These are phyloP conservation scores for Melampsora larici-populina DNA, from an alignment of 1,284 basidiomycete species.

Conservation along the genomic window DNA sequence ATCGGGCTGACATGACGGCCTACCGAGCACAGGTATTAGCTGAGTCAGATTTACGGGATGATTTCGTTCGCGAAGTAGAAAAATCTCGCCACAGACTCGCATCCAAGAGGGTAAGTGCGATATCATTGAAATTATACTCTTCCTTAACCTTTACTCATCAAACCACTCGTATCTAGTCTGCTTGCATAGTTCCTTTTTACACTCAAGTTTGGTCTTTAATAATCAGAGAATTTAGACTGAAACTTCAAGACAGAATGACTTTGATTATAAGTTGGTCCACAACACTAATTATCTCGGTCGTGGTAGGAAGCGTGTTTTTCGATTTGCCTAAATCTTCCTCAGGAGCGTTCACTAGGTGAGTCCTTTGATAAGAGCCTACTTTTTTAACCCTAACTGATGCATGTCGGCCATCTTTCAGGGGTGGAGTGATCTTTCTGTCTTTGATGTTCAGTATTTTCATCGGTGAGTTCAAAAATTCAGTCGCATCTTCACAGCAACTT, in stretches of 20 bases:
- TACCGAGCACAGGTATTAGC: conserved; percentile 68
- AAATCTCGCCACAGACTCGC: conserved; percentile 80
- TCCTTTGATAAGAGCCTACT: conserved; percentile 48
- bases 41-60: conserved; percentile 63
- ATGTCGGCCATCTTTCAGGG: not conserved
- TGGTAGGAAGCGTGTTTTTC: conserved; percentile 63
- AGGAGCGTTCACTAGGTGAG: conserved; percentile 81
- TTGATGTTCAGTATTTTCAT: not conserved
- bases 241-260: conserved; percentile 47
- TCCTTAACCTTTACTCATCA: not conserved
- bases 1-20: conserved; percentile 61
- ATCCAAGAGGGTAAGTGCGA: conserved; percentile 54
- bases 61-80: conserved; percentile 69
- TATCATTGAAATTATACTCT: not conserved
- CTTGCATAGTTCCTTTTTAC: conserved; percentile 76
- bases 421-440: conserved; percentile 64
- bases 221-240: conserved; percentile 50
- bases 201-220: conserved; percentile 62
- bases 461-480: too few species aligned
- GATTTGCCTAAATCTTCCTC: conserved; percentile 69
- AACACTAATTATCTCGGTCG: conserved; percentile 63
- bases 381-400: not conserved
- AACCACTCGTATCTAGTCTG: conserved; percentile 65
- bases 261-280: conserved; percentile 48
- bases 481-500: too few species aligned